Percentiles rank a stretch among this genome's conserved stretches.
These are phyloP conservation scores for Ophiostoma triangulosporum DNA, from an alignment of 2,329 filamentous ascomycete genomes.

Conservation along the genomic window DNA sequence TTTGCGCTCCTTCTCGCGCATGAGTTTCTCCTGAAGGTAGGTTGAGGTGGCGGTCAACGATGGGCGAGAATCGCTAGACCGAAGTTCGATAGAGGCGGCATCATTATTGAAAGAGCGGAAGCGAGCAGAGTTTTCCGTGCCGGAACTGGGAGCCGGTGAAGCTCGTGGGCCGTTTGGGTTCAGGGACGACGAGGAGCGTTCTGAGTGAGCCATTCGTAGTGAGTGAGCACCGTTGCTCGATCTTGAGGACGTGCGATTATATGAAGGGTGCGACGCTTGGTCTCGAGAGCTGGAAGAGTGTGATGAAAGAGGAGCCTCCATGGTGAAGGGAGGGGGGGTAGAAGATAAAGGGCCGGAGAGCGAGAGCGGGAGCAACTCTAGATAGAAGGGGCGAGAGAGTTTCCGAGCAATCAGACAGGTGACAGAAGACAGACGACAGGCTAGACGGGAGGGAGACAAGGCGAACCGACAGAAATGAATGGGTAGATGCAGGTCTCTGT, in stretches of 20 bases:
- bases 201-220: neutral
- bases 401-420: neutral
- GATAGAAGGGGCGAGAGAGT: neutral
- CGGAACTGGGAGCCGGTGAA: conserved; percentile 6
- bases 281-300: conserved; percentile 5
- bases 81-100: conserved; percentile 25
- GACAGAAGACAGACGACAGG: too few relatives aligned
- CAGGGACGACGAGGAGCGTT: neutral
- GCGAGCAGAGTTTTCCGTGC: conserved; percentile 5
- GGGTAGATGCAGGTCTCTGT: neutral
- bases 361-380: neutral
- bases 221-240: conserved; percentile 5
- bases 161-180: conserved; percentile 2
- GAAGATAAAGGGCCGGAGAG: neutral
- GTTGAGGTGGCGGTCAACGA: conserved; percentile 29
- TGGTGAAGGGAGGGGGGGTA: conserved; percentile 1
- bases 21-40: conserved; percentile 42
- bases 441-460: too few relatives aligned
- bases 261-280: conserved; percentile 6
- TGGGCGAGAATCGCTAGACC: conserved; percentile 26
- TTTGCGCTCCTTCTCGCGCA: conserved; percentile 35
- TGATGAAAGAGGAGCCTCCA: conserved; percentile 9
- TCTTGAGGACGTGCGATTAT: conserved; percentile 9
- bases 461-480: conserved; percentile 1
- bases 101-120: conserved; percentile 6